Evolutionary conservation across 768 basidiomycete species (phyloP).

Genomic region (Kwoniella sp.): DNA sequence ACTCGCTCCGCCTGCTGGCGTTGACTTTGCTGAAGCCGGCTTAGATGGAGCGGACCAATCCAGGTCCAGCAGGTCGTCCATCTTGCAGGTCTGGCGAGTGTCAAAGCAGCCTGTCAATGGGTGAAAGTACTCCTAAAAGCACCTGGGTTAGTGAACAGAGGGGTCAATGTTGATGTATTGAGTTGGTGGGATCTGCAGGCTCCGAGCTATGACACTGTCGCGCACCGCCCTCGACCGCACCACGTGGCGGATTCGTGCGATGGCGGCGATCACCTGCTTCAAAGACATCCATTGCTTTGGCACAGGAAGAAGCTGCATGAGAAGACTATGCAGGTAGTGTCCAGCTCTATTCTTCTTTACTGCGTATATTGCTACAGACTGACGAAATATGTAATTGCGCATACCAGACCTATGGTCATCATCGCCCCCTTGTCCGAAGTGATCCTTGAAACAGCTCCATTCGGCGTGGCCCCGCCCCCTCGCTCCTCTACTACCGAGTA

Average conservation of each 20-base stretch:
- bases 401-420: not conserved
- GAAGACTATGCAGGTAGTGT: too few species aligned
- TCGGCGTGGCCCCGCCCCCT: not conserved
- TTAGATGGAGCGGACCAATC: conserved; percentile 43
- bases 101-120: not conserved
- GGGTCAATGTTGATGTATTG: conserved; percentile 1
- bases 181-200: not conserved
- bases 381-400: not conserved
- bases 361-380: too few species aligned
- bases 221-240: not conserved
- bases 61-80: conserved; percentile 56
- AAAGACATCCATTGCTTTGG: too few species aligned
- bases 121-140: too few species aligned
- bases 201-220: not conserved
- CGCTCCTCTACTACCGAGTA: not conserved
- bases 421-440: not conserved
- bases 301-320: too few species aligned
- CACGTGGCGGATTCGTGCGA: too few species aligned
- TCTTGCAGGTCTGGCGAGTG: conserved; percentile 13
- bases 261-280: too few species aligned
- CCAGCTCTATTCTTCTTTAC: too few species aligned
- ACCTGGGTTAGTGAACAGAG: not conserved
- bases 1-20: conserved; percentile 3
- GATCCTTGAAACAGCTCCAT: not conserved
- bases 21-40: conserved; percentile 3